A percentile compares a stretch with the other conserved stretches of the same genome.
These are phyloP conservation scores for Bacidia rubella DNA, from an alignment of 495 filamentous ascomycete genomes.

Conservation along the genomic window DNA sequence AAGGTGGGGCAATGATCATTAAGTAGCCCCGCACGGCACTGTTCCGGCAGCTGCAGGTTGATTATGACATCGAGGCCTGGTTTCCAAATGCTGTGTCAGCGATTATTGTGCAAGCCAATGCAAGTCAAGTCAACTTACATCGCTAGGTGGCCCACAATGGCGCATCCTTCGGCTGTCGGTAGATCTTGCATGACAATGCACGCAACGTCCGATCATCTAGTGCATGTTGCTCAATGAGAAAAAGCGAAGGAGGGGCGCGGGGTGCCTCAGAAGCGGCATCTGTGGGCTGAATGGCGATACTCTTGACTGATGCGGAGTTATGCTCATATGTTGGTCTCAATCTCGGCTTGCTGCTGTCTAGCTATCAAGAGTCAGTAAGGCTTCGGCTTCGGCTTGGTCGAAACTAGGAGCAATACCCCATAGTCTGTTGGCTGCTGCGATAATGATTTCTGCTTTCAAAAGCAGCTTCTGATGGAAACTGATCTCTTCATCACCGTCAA, in stretches of 20 bases:
- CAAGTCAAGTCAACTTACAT: too few relatives aligned
- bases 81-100: not conserved
- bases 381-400: not conserved
- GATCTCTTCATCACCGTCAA: slow-evolving; percentile 45
- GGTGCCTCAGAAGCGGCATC: too few relatives aligned
- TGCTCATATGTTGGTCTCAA: slow-evolving; percentile 21
- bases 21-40: not conserved
- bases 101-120: not conserved
- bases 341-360: slow-evolving; percentile 30
- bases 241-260: too few relatives aligned
- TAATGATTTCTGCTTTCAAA: slow-evolving; percentile 54
- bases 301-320: not conserved
- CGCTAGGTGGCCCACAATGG: too few relatives aligned
- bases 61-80: not conserved
- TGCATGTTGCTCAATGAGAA: too few relatives aligned
- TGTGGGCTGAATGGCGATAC: too few relatives aligned
- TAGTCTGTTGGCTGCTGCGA: slow-evolving; percentile 54
- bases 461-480: slow-evolving; percentile 51
- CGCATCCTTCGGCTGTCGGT: too few relatives aligned
- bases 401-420: slow-evolving; percentile 40
- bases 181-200: too few relatives aligned
- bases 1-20: not conserved
- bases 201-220: too few relatives aligned
- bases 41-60: not conserved
- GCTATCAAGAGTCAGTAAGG: slow-evolving; percentile 18